Evolutionary conservation across 2,329 filamentous ascomycete genomes (phyloP).

Genomic region (Camillea tinctor): DNA sequence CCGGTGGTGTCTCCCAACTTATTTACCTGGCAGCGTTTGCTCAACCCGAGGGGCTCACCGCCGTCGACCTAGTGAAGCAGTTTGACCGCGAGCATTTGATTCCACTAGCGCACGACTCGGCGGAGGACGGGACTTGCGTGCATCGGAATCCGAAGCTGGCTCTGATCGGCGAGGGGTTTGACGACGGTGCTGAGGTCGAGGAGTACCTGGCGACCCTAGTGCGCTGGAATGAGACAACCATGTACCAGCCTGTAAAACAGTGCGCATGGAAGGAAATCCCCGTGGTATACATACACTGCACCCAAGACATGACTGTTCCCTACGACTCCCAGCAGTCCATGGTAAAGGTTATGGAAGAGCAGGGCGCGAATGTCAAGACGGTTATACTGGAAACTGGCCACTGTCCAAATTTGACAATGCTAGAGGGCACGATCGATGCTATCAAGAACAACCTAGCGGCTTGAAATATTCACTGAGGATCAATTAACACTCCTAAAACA

Average conservation of each 20-base stretch:
- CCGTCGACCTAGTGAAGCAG: slow-evolving; percentile 6
- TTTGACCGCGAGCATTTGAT: slow-evolving; percentile 2
- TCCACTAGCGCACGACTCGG: slow-evolving; percentile 9
- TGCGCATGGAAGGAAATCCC: too few relatives aligned
- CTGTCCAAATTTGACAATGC: too few relatives aligned
- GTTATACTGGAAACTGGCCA: too few relatives aligned
- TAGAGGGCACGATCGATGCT: too few relatives aligned
- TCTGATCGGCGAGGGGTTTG: not conserved
- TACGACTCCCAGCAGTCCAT: too few relatives aligned
- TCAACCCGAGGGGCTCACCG: slow-evolving; percentile 3
- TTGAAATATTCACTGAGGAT: too few relatives aligned
- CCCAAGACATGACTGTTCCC: too few relatives aligned
- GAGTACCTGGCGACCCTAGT: not conserved
- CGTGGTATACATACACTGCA: too few relatives aligned
- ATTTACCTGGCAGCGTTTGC: slow-evolving; percentile 22
- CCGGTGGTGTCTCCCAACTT: slow-evolving; percentile 23
- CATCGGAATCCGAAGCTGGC: slow-evolving; percentile 1
- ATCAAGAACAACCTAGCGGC: too few relatives aligned
- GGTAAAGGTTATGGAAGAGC: too few relatives aligned
- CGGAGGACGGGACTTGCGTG: slow-evolving; percentile 7
- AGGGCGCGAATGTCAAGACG: too few relatives aligned
- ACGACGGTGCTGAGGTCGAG: not conserved
- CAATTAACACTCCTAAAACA: too few relatives aligned
- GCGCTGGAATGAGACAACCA: not conserved
- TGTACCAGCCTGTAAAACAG: not conserved